Evolutionary conservation across 306 rosid species (phyloP).

Genomic region (Castanospermum australe): DNA sequence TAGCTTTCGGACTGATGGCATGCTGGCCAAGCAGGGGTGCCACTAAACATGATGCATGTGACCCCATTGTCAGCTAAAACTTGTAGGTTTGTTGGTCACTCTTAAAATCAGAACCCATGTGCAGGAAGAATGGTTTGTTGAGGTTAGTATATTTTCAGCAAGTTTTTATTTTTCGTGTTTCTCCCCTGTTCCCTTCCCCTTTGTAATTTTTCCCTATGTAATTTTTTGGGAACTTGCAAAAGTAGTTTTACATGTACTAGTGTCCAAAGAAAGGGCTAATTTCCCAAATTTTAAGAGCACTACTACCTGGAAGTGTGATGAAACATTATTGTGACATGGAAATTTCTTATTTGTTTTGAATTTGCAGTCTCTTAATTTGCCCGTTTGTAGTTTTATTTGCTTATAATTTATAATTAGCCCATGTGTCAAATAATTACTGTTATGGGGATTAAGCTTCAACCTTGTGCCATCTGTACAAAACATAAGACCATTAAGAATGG

Average conservation of each 20-base stretch:
- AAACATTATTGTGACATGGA: conserved; percentile 15
- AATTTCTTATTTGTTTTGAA: conserved; percentile 25
- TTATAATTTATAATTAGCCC: not conserved
- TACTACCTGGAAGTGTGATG: conserved; percentile 5
- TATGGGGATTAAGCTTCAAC: not conserved
- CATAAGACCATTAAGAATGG: not conserved
- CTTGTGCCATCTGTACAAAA: not conserved
- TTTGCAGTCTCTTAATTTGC: not conserved
- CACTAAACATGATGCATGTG: not conserved
- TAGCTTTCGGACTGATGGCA: conserved; percentile 13
- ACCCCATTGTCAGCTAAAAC: conserved; percentile 16
- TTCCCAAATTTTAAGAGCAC: conserved; percentile 7
- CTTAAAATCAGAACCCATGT: not conserved
- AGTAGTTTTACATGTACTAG: conserved; percentile 17
- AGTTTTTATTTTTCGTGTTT: not conserved
- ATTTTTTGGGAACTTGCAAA: conserved; percentile 25
- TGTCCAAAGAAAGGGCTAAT: conserved; percentile 15
- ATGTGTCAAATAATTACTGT: not conserved
- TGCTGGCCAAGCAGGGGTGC: conserved; percentile 16
- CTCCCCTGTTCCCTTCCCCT: not conserved
- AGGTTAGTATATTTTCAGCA: conserved; percentile 21
- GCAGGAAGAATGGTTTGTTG: conserved; percentile 27
- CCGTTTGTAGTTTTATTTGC: not conserved
- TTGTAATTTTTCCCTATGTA: conserved; percentile 15
- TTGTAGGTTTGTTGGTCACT: not conserved